Conservation (phyloP, 495 filamentous ascomycete species). For the Aspergillus cavernicola region DNA sequence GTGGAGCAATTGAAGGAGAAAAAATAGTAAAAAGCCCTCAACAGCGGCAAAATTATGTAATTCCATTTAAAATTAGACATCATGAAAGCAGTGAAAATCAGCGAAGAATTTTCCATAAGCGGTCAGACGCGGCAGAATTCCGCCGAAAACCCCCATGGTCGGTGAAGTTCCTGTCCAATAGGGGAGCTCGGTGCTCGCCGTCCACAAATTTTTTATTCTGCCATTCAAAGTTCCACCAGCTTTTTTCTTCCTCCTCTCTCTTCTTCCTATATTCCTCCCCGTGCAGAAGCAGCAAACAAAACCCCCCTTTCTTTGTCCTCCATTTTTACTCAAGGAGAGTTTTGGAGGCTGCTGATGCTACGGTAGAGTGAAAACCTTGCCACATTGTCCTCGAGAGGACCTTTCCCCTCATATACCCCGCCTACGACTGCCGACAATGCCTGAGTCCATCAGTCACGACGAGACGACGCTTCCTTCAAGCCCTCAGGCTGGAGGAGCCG, state of each 20-base stretch:
- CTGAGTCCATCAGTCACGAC: slow-evolving; percentile 29
- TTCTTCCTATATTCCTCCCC: slow-evolving; percentile 27
- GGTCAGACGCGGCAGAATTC: slow-evolving; percentile 20
- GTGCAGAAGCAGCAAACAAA: slow-evolving; percentile 30
- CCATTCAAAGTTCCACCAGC: slow-evolving; percentile 14
- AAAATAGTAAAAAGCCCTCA: no score
- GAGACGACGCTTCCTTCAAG: slow-evolving; percentile 34
- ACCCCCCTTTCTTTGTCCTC: slow-evolving; percentile 21
- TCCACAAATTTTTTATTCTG: slow-evolving; percentile 28
- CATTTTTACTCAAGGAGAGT: slow-evolving; percentile 18
- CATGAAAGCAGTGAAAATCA: not conserved
- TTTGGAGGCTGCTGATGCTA: slow-evolving; percentile 42
- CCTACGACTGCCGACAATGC: slow-evolving; percentile 27
- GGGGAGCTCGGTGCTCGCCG: slow-evolving; percentile 22
- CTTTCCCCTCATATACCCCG: slow-evolving; percentile 30
- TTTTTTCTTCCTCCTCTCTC: slow-evolving; percentile 17
- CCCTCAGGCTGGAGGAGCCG: slow-evolving; percentile 33
- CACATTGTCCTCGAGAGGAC: slow-evolving; percentile 45
- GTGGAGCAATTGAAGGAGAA: no score
- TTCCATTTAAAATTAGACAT: not conserved
- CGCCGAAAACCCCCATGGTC: slow-evolving; percentile 18
- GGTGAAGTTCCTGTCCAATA: slow-evolving; percentile 26
- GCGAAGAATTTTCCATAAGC: slow-evolving; percentile 13
- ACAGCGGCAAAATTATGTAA: slow-evolving; percentile 5
- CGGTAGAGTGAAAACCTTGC: slow-evolving; percentile 37